phyloP scores from a whole-genome alignment of 2,329 filamentous ascomycete genomes.

The Ceratocystis cacaofunesta region DNA sequence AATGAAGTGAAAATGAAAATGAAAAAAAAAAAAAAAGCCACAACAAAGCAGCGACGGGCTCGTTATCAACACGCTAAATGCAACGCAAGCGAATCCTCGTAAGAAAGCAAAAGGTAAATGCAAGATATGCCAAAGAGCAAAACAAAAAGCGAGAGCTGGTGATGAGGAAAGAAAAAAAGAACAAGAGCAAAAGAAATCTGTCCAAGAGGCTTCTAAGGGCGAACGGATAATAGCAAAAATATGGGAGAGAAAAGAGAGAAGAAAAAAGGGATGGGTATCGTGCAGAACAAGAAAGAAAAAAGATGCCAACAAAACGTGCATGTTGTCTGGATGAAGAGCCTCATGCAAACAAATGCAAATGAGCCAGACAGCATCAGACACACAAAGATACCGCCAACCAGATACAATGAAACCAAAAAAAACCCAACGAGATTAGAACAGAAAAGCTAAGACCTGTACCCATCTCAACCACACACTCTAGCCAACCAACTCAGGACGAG shows the following conservation, averaged over 20 bases:
- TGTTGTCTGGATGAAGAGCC: not conserved
- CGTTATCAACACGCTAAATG: conserved; percentile 22
- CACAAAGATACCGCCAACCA: not conserved
- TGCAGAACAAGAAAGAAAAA: conserved; percentile 5
- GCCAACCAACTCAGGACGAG: conserved; percentile 19
- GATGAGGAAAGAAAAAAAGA: not conserved
- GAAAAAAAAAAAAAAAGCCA: not conserved
- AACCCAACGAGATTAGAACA: not conserved
- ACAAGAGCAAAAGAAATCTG: conserved; percentile 4
- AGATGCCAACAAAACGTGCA: not conserved
- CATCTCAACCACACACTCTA: not conserved
- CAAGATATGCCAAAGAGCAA: conserved; percentile 5
- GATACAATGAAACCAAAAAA: not conserved
- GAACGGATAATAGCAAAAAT: not conserved
- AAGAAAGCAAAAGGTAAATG: conserved; percentile 4
- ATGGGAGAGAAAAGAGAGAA: not conserved
- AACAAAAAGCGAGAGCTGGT: not conserved
- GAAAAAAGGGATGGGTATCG: not conserved
- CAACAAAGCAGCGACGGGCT: conserved; percentile 18
- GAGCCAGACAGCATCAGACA: not conserved
- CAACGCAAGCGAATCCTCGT: conserved; percentile 21
- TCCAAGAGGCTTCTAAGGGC: conserved; percentile 10
- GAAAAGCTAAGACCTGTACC: not conserved
- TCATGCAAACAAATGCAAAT: not conserved
- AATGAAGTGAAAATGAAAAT: conserved; percentile 20